Evolutionary conservation across 2,329 filamentous ascomycete genomes (phyloP).

Genomic region (Cercospora canescens): DNA sequence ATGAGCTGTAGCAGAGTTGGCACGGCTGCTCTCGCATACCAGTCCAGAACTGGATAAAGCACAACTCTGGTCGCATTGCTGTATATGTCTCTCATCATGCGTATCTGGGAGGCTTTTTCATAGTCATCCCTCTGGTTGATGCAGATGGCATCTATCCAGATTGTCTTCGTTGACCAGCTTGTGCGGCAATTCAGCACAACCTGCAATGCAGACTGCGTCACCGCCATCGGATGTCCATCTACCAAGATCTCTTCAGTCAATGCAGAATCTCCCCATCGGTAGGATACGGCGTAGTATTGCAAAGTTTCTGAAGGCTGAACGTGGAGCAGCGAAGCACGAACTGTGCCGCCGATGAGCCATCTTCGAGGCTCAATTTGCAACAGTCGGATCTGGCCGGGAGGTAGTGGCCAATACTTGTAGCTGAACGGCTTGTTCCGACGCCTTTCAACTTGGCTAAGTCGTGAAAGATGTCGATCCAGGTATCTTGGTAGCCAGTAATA

Average conservation of each 20-base stretch:
- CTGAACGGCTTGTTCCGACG: neutral
- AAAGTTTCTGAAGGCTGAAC: neutral
- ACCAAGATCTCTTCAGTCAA: neutral
- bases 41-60: neutral
- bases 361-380: neutral
- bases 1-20: neutral
- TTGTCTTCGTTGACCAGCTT: neutral
- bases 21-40: neutral
- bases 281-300: slow-evolving; percentile 34
- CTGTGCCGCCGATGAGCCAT: neutral
- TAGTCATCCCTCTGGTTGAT: slow-evolving; percentile 30
- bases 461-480: neutral
- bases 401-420: neutral
- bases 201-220: slow-evolving; percentile 30
- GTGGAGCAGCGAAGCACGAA: neutral
- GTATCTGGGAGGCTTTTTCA: slow-evolving; percentile 33
- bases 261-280: slow-evolving; percentile 28
- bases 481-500: neutral
- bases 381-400: neutral
- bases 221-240: slow-evolving; percentile 15
- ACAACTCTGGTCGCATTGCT: neutral
- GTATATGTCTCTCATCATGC: slow-evolving; percentile 36
- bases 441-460: neutral
- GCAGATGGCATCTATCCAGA: slow-evolving; percentile 25
- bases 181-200: slow-evolving; percentile 24